Evolutionary conservation across 192 early-diverging fungal genomes (phyloP), one percentile per base, ranked within the genome.

Genomic region (Chytriomyces hyalinus): DNA sequence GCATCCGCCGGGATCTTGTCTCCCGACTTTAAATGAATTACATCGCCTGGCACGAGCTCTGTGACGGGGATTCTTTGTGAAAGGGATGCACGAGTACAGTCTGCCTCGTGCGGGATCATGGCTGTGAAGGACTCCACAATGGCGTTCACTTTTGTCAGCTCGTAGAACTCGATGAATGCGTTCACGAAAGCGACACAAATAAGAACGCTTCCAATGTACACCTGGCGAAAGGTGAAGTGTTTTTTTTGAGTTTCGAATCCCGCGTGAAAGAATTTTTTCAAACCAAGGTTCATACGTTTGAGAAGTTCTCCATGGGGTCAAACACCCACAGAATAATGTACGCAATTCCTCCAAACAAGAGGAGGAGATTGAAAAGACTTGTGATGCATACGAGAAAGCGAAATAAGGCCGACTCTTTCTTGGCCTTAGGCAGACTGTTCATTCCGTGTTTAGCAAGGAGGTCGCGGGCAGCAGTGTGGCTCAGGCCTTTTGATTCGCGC

Each of bases 291-390:
- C 87, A 76, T 85, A 94, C 94, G 80, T 91, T 96, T 47, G 86
- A 80, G 80, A 91, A 92, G 89, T 98, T 96, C 20, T 79, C 80
- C 22, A 86, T 60, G 20, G 86, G 90, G 76, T 97, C 92, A 74
- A 96, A 89, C 48, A 71, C 85, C 47, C 94, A 87, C 49, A 95
- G 78, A 43, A 94, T 86, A 67, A 94, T 91, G 79, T 93, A 89
- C 28, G 92, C 89, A 59, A 92, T 78, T 78, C 95, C 97, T 9
- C 94, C 91, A 48, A 91, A 83, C 24, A 94, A 89, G 43, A 98
- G 84, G 60, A 98, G 84, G 47, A 98, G 75, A 82, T 98, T 98
- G 86, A 98, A 98, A 10, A 97, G 80, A 20, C 89, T 91, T 11
- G 83, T 77, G 48, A 98, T 80, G 78, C 91, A 93, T 75, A 93